phyloP scores from a whole-genome alignment of 345 rosid species.

The Boechera retrofracta region DNA sequence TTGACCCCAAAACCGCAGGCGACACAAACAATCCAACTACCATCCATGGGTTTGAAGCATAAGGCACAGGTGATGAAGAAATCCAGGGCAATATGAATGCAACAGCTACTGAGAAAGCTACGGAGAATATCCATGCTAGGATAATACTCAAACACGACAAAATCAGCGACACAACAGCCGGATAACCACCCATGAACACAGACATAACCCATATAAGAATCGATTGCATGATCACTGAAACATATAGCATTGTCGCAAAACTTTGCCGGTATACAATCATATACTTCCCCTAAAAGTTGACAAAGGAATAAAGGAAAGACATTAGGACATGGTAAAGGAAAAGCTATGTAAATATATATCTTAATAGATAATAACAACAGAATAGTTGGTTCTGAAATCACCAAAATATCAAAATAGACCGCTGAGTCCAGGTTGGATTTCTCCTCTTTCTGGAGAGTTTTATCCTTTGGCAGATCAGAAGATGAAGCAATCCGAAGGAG shows the following conservation, averaged over 20 bases:
- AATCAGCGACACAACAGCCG: slow-evolving; percentile 65
- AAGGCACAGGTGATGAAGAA: slow-evolving; percentile 81
- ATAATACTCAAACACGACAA: slow-evolving; percentile 72
- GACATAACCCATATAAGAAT: slow-evolving; percentile 81
- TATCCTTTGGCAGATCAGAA: slow-evolving; percentile 56
- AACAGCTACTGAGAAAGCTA: slow-evolving; percentile 66
- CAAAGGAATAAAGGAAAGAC: slow-evolving; percentile 26
- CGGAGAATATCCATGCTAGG: slow-evolving; percentile 73
- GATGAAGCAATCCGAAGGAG: slow-evolving; percentile 72
- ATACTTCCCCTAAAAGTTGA: slow-evolving; percentile 71
- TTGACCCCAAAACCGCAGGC: slow-evolving; percentile 89
- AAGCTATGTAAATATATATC: slow-evolving; percentile 5
- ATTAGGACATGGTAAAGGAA: slow-evolving; percentile 12
- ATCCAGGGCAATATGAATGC: slow-evolving; percentile 77
- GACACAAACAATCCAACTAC: slow-evolving; percentile 82
- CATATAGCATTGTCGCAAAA: slow-evolving; percentile 74
- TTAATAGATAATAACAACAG: slow-evolving; percentile 18
- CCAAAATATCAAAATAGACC: slow-evolving; percentile 85
- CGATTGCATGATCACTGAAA: slow-evolving; percentile 85
- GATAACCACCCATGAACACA: slow-evolving; percentile 86
- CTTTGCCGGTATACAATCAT: slow-evolving; percentile 73
- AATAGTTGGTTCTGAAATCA: slow-evolving; percentile 46
- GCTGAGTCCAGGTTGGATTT: slow-evolving; percentile 52
- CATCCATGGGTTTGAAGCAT: slow-evolving; percentile 82
- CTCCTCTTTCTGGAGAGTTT: slow-evolving; percentile 46